These are phyloP conservation scores for Fusarium falciforme DNA, from an alignment of 2,329 filamentous ascomycete genomes.

Conservation along the genomic window DNA sequence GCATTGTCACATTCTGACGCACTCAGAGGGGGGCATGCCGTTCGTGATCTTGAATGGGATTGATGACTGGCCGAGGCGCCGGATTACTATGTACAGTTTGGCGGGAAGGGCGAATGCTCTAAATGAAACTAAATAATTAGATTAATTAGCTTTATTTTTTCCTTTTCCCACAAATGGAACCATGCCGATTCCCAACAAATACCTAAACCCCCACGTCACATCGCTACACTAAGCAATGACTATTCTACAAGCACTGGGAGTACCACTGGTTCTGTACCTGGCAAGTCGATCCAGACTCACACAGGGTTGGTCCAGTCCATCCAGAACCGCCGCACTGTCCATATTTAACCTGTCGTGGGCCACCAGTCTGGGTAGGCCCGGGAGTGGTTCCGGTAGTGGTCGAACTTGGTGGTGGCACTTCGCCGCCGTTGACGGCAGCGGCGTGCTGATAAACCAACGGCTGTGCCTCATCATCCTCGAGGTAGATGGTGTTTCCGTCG, in stretches of 20 bases:
- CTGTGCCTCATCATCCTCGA: slow-evolving; percentile 61
- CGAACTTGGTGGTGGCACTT: background rate
- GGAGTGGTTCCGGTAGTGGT: slow-evolving; percentile 2
- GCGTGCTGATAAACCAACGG: slow-evolving; percentile 58
- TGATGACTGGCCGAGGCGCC: too few species aligned
- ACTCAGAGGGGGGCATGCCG: too few species aligned
- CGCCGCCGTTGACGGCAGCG: slow-evolving; percentile 49
- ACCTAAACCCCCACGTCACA: too few species aligned
- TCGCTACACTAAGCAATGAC: too few species aligned
- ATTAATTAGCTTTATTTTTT: too few species aligned
- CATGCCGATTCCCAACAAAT: too few species aligned
- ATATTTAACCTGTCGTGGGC: slow-evolving; percentile 14
- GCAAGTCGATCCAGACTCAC: slow-evolving; percentile 20
- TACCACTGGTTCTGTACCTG: slow-evolving; percentile 34
- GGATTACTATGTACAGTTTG: too few species aligned
- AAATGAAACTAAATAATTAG: too few species aligned
- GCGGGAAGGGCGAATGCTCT: too few species aligned
- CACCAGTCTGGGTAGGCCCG: slow-evolving; percentile 13
- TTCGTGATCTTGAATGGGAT: too few species aligned
- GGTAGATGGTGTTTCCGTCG: slow-evolving; percentile 67
- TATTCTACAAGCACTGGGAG: slow-evolving; percentile 17
- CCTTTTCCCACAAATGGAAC: too few species aligned
- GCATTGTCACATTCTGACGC: too few species aligned
- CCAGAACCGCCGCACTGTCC: slow-evolving; percentile 28
- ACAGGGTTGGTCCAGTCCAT: slow-evolving; percentile 26